Conservation (phyloP, 768 basidiomycete species). For the Dioszegia crocea region DNA sequence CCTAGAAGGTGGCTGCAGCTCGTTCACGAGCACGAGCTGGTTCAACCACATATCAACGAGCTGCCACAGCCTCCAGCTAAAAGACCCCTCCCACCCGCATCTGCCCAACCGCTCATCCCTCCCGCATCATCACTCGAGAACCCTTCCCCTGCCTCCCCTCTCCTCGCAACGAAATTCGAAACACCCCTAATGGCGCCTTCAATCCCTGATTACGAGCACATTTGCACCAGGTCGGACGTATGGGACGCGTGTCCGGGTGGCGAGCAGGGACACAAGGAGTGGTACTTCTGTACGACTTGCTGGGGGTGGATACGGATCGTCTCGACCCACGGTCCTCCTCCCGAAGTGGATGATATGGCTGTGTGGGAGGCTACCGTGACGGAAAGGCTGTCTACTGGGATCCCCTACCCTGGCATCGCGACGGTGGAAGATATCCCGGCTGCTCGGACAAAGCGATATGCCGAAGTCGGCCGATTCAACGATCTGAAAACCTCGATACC, state of each 20-base stretch:
- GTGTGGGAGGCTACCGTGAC: not conserved
- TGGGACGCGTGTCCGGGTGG: constrained; percentile 35
- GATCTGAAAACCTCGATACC: constrained; percentile 13
- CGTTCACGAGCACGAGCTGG: constrained; percentile 33
- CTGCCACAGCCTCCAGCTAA: constrained; percentile 20
- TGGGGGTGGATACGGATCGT: constrained; percentile 38
- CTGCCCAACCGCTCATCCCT: not conserved
- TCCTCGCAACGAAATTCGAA: not conserved
- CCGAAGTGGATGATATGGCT: constrained; percentile 9
- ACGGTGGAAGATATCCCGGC: not conserved
- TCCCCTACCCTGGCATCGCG: not conserved
- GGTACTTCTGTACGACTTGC: constrained; percentile 40
- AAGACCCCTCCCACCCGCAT: constrained; percentile 3
- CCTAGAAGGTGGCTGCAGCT: constrained; percentile 26
- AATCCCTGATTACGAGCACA: constrained; percentile 10
- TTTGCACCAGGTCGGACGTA: constrained; percentile 25
- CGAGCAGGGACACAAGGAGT: constrained; percentile 15
- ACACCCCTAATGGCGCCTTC: not conserved
- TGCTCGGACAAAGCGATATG: constrained; percentile 7
- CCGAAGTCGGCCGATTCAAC: constrained; percentile 10
- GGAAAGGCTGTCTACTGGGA: not conserved
- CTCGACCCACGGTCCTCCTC: constrained; percentile 5
- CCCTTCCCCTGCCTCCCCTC: not conserved
- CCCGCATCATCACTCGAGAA: not conserved
- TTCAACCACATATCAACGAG: constrained; percentile 27